Evolutionary conservation across 306 rosid species (phyloP), one percentile per base, ranked within the genome.

Genomic region (Trifolium subterraneum): DNA sequence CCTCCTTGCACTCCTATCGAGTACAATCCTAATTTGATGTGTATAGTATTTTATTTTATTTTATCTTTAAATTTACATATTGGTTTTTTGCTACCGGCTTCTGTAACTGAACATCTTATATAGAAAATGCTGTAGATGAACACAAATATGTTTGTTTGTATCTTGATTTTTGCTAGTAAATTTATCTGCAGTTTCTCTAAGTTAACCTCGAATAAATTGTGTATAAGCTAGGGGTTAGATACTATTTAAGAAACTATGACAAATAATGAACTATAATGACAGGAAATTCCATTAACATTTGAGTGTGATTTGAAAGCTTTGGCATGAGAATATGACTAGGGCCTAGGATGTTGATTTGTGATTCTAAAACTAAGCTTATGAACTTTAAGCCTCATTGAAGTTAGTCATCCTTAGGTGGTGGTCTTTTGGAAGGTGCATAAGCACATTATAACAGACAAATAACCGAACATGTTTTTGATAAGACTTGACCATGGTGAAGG

Each of bases 61-160:
- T 73, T 66, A 16, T 74, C 51, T 41, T 45, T 58, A 55, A 63
- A 68, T 73, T 78, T 56, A 44, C 16, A 61, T 45, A 5, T 45
- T 65, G 79, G 73, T 66, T 71, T 78, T 78, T 59, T 84, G 83
- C 85, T 39, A 70, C 70, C 45, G 71, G 75, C 81, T 68, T 83
- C 61, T 86, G 83, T 86, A 73, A 75, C 85, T 66, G 74, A 75
- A 71, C 69, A 51, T 73, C 48, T 5, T 69, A 60, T 70, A 79
- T 60, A 7, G 63, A 75, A 58, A 52, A 73, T 71, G 68, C 51
- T 59, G 76, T 67, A 74, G 73, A 70, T 83, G 71, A 83, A 83
- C 74, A 51, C 81, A 80, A 65, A 77, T 66, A 72, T 86, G 77
- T 78, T 73, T 73, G 84, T 68, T 82, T 77, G 84, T 74, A 75